Evolutionary conservation across 768 basidiomycete genomes (phyloP), one percentile per base, ranked within the genome.

Genomic region (Boletus pseudopeckii): DNA sequence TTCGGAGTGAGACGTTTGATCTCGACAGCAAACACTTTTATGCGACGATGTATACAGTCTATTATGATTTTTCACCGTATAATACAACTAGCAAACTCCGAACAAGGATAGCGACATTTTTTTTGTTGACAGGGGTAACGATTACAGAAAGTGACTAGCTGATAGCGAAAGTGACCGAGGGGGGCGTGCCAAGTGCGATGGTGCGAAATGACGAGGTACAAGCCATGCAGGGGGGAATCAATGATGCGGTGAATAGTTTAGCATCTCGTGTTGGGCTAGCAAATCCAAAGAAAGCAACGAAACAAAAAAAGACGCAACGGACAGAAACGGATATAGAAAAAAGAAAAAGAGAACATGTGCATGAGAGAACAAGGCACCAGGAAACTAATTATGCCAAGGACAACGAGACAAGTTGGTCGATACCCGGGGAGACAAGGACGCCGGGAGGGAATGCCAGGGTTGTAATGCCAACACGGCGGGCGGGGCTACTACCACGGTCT

Each of bases 401-500:
- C n/a, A n/a, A n/a, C 18, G 47, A 41, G 30, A 39, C 32, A 34
- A 30, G 39, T 18, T 17, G 32, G 18, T 46, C 20, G 22, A 41
- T 9, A 37, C 26, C 41, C n/a, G 5, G 39, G 15, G 28, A 24
- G 34, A 20, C 13, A 33, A 30, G n/a, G 9, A 48, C 4, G 30
- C 20, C 34, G 45, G 18, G 33, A 52, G 28, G 32, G 30, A 26
- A 36, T 34, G 36, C 33, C 18, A 18, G 18, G 17, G 22, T 20
- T 4, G 1, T 14, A 20, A 28, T 3, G 32, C 43, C 28, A 47
- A 22, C 40, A 28, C 41, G 18, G 32, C 28, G 15, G 38, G 37
- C 38, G 18, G 42, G 38, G 28, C 45, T 5, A 17, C 68, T 67
- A 80, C 80, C 80, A 81, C 55, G 79, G 79, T 36, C 80, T 67